Evolutionary conservation across 495 filamentous ascomycete genomes (phyloP), one percentile per base, ranked within the genome.

Genomic region (Cairneyella variabilis): DNA sequence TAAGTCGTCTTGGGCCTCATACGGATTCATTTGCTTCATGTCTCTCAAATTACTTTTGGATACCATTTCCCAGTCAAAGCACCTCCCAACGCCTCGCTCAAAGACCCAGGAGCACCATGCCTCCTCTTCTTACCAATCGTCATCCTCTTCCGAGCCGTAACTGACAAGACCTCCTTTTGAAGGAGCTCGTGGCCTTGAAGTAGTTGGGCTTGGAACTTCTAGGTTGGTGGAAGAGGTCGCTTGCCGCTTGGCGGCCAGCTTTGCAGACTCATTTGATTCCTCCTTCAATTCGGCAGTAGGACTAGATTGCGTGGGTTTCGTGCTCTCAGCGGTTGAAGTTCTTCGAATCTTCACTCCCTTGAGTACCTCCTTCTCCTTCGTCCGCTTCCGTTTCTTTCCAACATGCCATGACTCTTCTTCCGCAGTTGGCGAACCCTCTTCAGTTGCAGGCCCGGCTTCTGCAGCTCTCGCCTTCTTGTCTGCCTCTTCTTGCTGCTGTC

Each of bases 401-500:
- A 71, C 71, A 18, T 76, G 62, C 83, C 83, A 85, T 51, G 77
- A 67, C 48, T 77, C 75, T 48, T 76, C 76, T 45, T 72, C 71
- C 2, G 56, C 60, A 8, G 21, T 27, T 14, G 62, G 43, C 17
- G 48, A 60, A 12, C 27, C 62, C 36, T 60, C 67, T 1, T 54
- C 69, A 16, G 48, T 60, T 25, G 38, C 67, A 2, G 66, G 69
- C 36, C 53, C 59, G 0, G 58, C 64, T 14, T 64, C 64, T 14
- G 73, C 69, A 25, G 60, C 69, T 25, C 76, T 58, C 72, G 76
- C 67, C 44, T 64, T 64, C 53, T 54, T 64, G 46, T 88, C 83
- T 0, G 75, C 79, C 64, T 85, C 79, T 57, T 86, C 83, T 56
- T 85, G 85, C 59, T 83, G 80, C 61, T 75, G 72, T 28, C 86